These are phyloP conservation scores for Wallacemonas collosoma DNA, from an alignment of 208 protist genomes.

Conservation along the genomic window DNA sequence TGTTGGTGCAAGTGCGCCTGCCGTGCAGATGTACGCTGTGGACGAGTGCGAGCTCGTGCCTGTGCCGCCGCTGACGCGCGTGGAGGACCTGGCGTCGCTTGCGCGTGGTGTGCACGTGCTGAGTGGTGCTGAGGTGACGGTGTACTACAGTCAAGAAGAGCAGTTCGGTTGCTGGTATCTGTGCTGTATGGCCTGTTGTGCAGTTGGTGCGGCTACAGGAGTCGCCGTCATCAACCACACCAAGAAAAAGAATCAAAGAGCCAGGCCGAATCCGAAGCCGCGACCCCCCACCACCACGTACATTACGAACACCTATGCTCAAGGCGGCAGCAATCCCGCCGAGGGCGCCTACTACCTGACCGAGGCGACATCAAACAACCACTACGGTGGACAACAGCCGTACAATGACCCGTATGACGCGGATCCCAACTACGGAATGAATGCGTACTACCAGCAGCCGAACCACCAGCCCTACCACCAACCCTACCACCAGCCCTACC, in stretches of 20 bases:
- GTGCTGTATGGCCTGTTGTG: slow-evolving; percentile 22
- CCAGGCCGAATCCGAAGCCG: slow-evolving; percentile 6
- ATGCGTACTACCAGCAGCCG: neutral
- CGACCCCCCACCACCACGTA: slow-evolving; percentile 1
- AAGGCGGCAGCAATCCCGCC: neutral
- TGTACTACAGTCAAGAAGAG: slow-evolving; percentile 18
- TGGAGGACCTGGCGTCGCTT: slow-evolving; percentile 1
- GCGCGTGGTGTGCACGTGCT: neutral
- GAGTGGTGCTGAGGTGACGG: neutral
- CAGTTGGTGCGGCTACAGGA: slow-evolving; percentile 18
- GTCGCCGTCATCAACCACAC: slow-evolving; percentile 3
- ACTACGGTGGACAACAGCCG: too few species aligned
- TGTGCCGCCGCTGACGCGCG: neutral
- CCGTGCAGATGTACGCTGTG: slow-evolving; percentile 19
- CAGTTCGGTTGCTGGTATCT: slow-evolving; percentile 16
- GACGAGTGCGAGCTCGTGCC: neutral
- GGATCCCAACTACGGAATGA: neutral
- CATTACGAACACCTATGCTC: slow-evolving; percentile 11
- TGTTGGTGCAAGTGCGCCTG: neutral
- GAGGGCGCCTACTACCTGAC: neutral
- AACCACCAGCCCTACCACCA: neutral
- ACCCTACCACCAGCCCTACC: neutral
- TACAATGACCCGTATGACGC: slow-evolving; percentile 6
- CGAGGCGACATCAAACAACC: slow-evolving; percentile 9
- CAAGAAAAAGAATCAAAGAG: neutral